Evolutionary conservation across 2,329 filamentous ascomycete genomes (phyloP).

Genomic region (Zasmidium cellare): DNA sequence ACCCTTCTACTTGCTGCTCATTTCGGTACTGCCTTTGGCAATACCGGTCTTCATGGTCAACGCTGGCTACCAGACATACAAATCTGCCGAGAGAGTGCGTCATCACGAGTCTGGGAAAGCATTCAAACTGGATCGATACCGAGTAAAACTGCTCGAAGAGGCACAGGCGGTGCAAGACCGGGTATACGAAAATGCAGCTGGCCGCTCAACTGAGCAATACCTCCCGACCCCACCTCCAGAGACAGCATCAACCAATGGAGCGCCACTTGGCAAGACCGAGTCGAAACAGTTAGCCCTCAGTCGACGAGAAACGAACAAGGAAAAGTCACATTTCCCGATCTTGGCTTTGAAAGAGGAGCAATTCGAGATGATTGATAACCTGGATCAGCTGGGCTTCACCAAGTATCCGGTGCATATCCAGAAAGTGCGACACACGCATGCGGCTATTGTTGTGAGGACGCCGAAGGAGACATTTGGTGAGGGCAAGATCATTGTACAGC

Average conservation of each 20-base stretch:
- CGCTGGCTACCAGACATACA: slow-evolving; percentile 72
- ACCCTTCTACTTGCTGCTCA: slow-evolving; percentile 65
- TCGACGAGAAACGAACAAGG: slow-evolving; percentile 25
- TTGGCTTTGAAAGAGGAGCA: slow-evolving; percentile 78
- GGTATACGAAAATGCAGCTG: slow-evolving; percentile 72
- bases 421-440: slow-evolving; percentile 78
- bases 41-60: slow-evolving; percentile 72
- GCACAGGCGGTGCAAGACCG: slow-evolving; percentile 75
- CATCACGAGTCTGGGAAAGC: slow-evolving; percentile 66
- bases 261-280: background rate
- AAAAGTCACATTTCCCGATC: slow-evolving; percentile 54
- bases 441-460: slow-evolving; percentile 81
- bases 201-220: slow-evolving; percentile 67
- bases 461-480: slow-evolving; percentile 70
- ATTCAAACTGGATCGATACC: slow-evolving; percentile 69
- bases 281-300: slow-evolving; percentile 9
- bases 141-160: slow-evolving; percentile 72
- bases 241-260: slow-evolving; percentile 11
- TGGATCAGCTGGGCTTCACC: slow-evolving; percentile 64
- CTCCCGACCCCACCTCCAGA: slow-evolving; percentile 53
- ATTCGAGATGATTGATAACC: slow-evolving; percentile 77
- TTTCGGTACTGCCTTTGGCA: slow-evolving; percentile 72
- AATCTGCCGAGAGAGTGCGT: slow-evolving; percentile 72
- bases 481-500: slow-evolving; percentile 72
- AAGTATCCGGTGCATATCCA: slow-evolving; percentile 71